Percentiles rank a stretch among this genome's conserved stretches.
These are phyloP conservation scores for Phialophora expanda DNA, from an alignment of 2,329 filamentous ascomycete genomes.

Conservation along the genomic window DNA sequence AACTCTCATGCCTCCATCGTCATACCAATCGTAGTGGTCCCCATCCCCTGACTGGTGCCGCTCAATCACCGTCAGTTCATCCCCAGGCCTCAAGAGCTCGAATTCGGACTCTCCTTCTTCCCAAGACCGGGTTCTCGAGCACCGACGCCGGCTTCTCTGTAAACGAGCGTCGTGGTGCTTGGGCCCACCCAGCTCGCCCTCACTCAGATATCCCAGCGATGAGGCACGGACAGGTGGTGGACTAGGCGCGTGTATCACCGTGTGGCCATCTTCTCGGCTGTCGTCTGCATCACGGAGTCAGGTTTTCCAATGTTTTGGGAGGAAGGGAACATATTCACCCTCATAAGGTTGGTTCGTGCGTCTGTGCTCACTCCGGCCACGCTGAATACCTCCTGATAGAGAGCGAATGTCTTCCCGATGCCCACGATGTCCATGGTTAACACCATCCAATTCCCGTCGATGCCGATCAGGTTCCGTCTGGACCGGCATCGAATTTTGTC, in stretches of 20 bases:
- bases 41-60: constrained; percentile 13
- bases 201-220: constrained; percentile 18
- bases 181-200: constrained; percentile 10
- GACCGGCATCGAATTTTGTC: neutral
- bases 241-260: constrained; percentile 16
- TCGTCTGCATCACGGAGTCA: constrained; percentile 8
- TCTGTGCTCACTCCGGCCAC: constrained; percentile 8
- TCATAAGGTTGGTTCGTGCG: neutral
- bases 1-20: constrained; percentile 36
- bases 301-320: neutral
- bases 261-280: constrained; percentile 9
- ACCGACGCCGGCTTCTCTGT: constrained; percentile 2
- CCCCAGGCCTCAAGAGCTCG: constrained; percentile 20
- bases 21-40: constrained; percentile 39
- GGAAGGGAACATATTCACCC: constrained; percentile 11
- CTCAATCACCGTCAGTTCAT: constrained; percentile 29
- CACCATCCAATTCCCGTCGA: neutral
- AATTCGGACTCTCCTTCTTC: constrained; percentile 4
- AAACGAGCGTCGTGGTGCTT: constrained; percentile 5
- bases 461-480: neutral
- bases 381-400: constrained; percentile 18
- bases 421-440: neutral
- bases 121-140: constrained; percentile 20
- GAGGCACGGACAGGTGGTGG: constrained; percentile 25
- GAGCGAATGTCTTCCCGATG: constrained; percentile 3